A percentile compares a stretch with the other conserved stretches of the same genome.
phyloP scores from a whole-genome alignment of 306 rosid genomes.

The Rubus parviflorus region DNA sequence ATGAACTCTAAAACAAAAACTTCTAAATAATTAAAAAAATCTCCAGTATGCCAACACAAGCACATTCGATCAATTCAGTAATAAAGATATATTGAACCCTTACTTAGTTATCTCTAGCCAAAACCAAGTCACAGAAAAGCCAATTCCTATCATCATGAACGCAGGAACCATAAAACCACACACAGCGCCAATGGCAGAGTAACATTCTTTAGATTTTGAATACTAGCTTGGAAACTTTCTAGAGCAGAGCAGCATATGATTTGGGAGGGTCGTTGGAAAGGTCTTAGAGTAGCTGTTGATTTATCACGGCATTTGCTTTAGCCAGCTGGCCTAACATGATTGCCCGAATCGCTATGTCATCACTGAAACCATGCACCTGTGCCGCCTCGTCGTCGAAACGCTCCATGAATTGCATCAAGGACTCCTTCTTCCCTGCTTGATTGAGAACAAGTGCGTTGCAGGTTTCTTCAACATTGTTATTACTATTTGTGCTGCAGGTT shows the following conservation, averaged over 20 bases:
- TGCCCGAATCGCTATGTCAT: not conserved
- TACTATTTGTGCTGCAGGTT: not conserved
- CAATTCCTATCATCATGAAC: not conserved
- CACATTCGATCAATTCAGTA: no score
- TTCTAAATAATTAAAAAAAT: no score
- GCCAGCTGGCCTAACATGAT: no score
- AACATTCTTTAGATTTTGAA: no score
- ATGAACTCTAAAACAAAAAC: no score
- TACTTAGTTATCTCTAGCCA: no score
- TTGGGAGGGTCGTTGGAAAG: not conserved
- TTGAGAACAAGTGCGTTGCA: not conserved
- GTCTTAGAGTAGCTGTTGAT: not conserved
- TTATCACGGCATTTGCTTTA: no score
- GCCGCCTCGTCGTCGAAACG: not conserved
- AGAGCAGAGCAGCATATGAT: not conserved
- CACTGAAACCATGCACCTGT: not conserved
- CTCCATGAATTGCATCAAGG: not conserved
- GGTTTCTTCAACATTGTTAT: not conserved
- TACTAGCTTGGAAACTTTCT: not conserved
- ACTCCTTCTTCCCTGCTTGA: not conserved
- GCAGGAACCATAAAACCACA: not conserved
- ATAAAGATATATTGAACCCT: no score
- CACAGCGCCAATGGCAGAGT: no score
- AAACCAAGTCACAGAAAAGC: not conserved
- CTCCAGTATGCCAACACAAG: no score